A percentile compares a stretch with the other conserved stretches of the same genome.
Conservation (phyloP, 768 basidiomycete species). For the Strobilomyces dryophilus region DNA sequence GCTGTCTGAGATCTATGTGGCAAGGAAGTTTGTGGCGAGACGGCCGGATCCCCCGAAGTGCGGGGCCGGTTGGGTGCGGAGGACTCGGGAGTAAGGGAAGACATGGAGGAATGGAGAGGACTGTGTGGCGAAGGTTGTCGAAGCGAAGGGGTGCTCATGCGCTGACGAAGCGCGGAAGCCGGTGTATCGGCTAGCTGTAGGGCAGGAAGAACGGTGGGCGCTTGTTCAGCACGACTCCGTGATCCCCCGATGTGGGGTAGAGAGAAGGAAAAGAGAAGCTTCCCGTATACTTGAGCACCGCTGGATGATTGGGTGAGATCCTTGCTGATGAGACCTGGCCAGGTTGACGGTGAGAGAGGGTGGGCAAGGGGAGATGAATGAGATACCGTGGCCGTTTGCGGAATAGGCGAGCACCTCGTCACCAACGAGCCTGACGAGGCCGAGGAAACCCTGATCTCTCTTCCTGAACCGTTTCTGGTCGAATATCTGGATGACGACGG, state of each 20-base stretch:
- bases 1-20: constrained; percentile 13
- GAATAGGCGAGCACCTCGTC: constrained; percentile 51
- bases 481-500: constrained; percentile 81
- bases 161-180: constrained; percentile 12
- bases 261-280: constrained; percentile 65
- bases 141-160: constrained; percentile 24
- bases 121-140: constrained; percentile 18
- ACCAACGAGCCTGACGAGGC: constrained; percentile 52
- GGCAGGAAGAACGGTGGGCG: constrained; percentile 11
- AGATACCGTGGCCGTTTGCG: constrained; percentile 41
- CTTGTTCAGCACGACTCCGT: constrained; percentile 16
- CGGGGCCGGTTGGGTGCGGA: constrained; percentile 11
- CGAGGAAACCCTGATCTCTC: constrained; percentile 77
- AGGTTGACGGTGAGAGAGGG: constrained; percentile 1
- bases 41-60: constrained; percentile 14
- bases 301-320: constrained; percentile 41
- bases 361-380: not conserved
- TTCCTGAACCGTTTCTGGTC: constrained; percentile 87
- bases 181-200: constrained; percentile 14
- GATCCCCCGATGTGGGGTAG: constrained; percentile 31
- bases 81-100: constrained; percentile 15
- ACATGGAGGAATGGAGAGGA: constrained; percentile 15
- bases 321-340: constrained; percentile 61
- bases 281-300: constrained; percentile 65
- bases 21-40: constrained; percentile 9